Percentiles rank a stretch among this genome's conserved stretches.
Conservation (phyloP, 352 stramenopile genomes). For the Pythium grandisporangium region DNA sequence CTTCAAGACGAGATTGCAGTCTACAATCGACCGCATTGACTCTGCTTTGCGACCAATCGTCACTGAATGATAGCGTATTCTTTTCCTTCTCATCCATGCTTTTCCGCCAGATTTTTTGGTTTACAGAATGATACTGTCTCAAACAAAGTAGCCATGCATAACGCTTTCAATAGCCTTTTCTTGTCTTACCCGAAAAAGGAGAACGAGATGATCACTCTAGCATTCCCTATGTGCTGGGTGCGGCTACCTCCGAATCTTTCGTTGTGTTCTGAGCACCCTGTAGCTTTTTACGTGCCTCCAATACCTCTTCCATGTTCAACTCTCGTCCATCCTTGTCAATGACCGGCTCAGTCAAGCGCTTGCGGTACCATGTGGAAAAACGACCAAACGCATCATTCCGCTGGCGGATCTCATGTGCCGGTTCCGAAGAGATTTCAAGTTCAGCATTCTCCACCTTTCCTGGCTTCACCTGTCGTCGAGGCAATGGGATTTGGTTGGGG, state of each 20-base stretch:
- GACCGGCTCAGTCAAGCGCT: slow-evolving; percentile 62
- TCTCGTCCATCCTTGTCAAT: slow-evolving; percentile 69
- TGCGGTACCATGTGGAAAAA: slow-evolving; percentile 74
- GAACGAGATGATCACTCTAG: too few relatives aligned
- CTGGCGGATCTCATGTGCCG: slow-evolving; percentile 58
- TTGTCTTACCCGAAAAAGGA: too few relatives aligned
- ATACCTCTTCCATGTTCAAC: slow-evolving; percentile 81
- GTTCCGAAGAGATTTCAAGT: slow-evolving; percentile 59
- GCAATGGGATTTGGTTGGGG: slow-evolving; percentile 52
- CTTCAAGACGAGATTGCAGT: slow-evolving; percentile 66
- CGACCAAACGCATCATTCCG: slow-evolving; percentile 72
- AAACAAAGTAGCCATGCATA: too few relatives aligned
- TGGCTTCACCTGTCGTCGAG: slow-evolving; percentile 75
- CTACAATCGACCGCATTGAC: slow-evolving; percentile 59
- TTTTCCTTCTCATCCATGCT: slow-evolving; percentile 1
- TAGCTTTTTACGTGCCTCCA: slow-evolving; percentile 40
- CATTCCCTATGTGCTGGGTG: too few relatives aligned
- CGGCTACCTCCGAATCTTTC: too few relatives aligned
- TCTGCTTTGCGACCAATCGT: slow-evolving; percentile 53
- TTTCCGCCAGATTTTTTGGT: too few relatives aligned
- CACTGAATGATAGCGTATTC: slow-evolving; percentile 31
- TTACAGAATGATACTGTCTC: too few relatives aligned
- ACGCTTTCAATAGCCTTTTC: too few relatives aligned
- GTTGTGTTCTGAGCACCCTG: slow-evolving; percentile 19
- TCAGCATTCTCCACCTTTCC: slow-evolving; percentile 29